Percentiles rank a stretch among this genome's conserved stretches.
These are phyloP conservation scores for Cryptosporidium bovis DNA, from an alignment of 169 alveolate genomes.

Conservation along the genomic window DNA sequence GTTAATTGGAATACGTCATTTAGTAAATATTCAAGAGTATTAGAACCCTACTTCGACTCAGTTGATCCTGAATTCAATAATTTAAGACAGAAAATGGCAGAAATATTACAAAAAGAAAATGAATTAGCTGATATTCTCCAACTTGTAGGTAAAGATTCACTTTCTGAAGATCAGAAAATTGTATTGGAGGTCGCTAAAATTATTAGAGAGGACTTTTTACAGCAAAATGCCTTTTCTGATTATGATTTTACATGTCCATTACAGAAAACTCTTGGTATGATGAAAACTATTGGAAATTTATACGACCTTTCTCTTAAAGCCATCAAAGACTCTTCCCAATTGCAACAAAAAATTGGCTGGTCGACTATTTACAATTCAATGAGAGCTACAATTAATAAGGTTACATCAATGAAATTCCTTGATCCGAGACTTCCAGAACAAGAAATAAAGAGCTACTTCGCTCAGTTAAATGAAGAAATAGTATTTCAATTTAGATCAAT, in stretches of 20 bases:
- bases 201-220: constrained; percentile 97
- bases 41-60: constrained; percentile 94
- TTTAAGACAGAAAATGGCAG: constrained; percentile 91
- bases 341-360: constrained; percentile 91
- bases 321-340: constrained; percentile 86
- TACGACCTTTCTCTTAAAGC: constrained; percentile 92
- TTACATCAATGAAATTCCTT: constrained; percentile 92
- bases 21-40: constrained; percentile 94
- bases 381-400: constrained; percentile 89
- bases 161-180: constrained; percentile 95
- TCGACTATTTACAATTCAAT: constrained; percentile 91
- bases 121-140: constrained; percentile 97
- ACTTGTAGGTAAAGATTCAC: constrained; percentile 98
- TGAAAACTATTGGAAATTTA: constrained; percentile 93
- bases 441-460: constrained; percentile 82
- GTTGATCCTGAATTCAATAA: constrained; percentile 93
- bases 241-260: constrained; percentile 98
- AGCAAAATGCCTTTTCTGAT: constrained; percentile 97
- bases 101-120: constrained; percentile 94
- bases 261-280: constrained; percentile 96
- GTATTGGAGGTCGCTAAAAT: constrained; percentile 94
- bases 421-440: constrained; percentile 85
- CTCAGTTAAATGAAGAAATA: constrained; percentile 77
- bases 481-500: constrained; percentile 79
- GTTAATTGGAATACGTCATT: constrained; percentile 98